Evolutionary conservation across 2,329 filamentous ascomycete genomes (phyloP).

Genomic region (Xenosphaeropsis pyriputrescens): DNA sequence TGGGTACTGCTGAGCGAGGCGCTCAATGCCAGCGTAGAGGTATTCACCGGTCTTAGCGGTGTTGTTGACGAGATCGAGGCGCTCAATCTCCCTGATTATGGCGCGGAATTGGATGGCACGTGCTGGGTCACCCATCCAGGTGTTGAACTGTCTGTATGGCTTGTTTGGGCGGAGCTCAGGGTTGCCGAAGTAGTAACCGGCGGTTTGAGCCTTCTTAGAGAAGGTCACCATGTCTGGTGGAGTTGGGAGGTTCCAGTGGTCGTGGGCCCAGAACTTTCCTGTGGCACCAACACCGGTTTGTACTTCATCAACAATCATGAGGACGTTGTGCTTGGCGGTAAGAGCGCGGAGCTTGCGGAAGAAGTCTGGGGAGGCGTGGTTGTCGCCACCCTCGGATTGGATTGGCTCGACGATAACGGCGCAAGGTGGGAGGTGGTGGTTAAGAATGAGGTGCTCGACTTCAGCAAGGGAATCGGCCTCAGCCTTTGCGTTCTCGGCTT

Average conservation of each 20-base stretch:
- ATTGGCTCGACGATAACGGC: conserved; percentile 68
- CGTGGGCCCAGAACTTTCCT: conserved; percentile 77
- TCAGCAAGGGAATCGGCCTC: conserved; percentile 61
- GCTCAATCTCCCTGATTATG: conserved; percentile 62
- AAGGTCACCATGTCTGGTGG: conserved; percentile 83
- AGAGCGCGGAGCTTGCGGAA: conserved; percentile 62
- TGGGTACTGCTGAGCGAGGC: conserved; percentile 50
- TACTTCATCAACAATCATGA: conserved; percentile 74
- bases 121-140: conserved; percentile 74
- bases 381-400: conserved; percentile 73
- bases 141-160: conserved; percentile 78
- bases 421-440: conserved; percentile 52
- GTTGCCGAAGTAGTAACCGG: conserved; percentile 72
- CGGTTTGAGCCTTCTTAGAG: conserved; percentile 75
- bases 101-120: conserved; percentile 64
- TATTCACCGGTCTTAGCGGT: conserved; percentile 47
- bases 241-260: conserved; percentile 60
- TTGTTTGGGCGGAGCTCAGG: conserved; percentile 63
- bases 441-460: conserved; percentile 56
- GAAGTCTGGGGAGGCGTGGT: conserved; percentile 67
- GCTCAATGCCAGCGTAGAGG: conserved; percentile 49
- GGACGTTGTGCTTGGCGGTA: conserved; percentile 52
- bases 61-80: conserved; percentile 52
- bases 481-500: conserved; percentile 53
- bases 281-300: conserved; percentile 78